These are phyloP conservation scores for Neoscytalidium dimidiatum DNA, from an alignment of 2,329 filamentous ascomycete genomes.

Conservation along the genomic window DNA sequence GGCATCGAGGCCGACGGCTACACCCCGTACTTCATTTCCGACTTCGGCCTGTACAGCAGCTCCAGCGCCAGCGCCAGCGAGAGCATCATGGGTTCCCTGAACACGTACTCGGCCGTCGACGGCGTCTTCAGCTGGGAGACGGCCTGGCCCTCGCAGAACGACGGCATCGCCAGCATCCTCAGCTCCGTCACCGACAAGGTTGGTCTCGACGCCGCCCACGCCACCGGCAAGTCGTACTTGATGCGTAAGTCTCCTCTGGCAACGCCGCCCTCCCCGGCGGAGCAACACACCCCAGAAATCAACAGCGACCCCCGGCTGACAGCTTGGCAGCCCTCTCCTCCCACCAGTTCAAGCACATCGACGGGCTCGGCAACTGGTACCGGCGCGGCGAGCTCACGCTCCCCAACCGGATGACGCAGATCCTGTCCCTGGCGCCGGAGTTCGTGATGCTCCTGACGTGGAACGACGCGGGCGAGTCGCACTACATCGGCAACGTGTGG, in stretches of 20 bases:
- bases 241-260: slow-evolving; percentile 28
- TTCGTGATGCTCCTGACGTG: slow-evolving; percentile 44
- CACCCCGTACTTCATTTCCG: slow-evolving; percentile 34
- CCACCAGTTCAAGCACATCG: slow-evolving; percentile 43
- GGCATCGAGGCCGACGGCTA: slow-evolving; percentile 31
- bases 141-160: slow-evolving; percentile 29
- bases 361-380: slow-evolving; percentile 35
- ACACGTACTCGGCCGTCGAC: slow-evolving; percentile 29
- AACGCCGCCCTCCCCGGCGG: slow-evolving; percentile 6
- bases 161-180: slow-evolving; percentile 27
- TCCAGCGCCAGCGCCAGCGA: slow-evolving; percentile 24
- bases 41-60: slow-evolving; percentile 28
- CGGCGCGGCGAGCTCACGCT: slow-evolving; percentile 41
- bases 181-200: slow-evolving; percentile 31
- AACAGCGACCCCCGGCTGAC: neutral
- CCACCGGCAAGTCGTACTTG: slow-evolving; percentile 39
- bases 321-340: slow-evolving; percentile 29
- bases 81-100: slow-evolving; percentile 23
- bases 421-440: slow-evolving; percentile 37
- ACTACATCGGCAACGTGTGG: slow-evolving; percentile 46
- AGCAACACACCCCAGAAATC: too few relatives aligned
- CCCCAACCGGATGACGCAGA: slow-evolving; percentile 30
- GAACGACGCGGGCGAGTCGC: slow-evolving; percentile 44
- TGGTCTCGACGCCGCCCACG: slow-evolving; percentile 31
- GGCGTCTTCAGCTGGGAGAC: slow-evolving; percentile 43